These are phyloP conservation scores for Ogataea pignaliae DNA, from an alignment of 805 yeast genomes.

Conservation along the genomic window DNA sequence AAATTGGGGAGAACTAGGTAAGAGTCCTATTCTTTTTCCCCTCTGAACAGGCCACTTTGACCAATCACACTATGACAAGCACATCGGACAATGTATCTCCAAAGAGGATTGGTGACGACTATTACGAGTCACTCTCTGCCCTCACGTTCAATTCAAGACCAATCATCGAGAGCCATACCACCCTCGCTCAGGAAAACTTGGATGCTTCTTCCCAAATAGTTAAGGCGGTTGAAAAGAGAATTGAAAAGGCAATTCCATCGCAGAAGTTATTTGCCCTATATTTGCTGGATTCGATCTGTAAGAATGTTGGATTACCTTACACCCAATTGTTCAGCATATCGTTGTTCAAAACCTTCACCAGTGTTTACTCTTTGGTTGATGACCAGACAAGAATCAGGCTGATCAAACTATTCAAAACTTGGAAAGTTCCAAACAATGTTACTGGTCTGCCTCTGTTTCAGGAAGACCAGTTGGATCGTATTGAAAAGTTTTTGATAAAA, in stretches of 20 bases:
- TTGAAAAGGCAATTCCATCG: constrained; percentile 71
- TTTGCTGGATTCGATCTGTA: constrained; percentile 85
- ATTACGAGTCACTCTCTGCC: constrained; percentile 63
- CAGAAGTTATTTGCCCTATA: constrained; percentile 84
- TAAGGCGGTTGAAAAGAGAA: constrained; percentile 68
- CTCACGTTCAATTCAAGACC: constrained; percentile 88
- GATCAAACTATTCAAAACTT: constrained; percentile 76
- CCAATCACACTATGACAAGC: neutral
- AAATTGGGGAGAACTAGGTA: too few relatives aligned
- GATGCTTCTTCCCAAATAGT: constrained; percentile 74
- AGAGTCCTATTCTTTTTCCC: too few relatives aligned
- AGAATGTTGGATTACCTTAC: constrained; percentile 87
- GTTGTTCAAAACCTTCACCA: constrained; percentile 64
- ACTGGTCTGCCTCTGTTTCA: constrained; percentile 73
- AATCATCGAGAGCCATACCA: constrained; percentile 78
- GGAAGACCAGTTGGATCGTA: constrained; percentile 58
- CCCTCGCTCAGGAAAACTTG: constrained; percentile 80
- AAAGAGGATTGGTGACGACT: constrained; percentile 50
- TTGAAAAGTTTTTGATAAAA: constrained; percentile 67
- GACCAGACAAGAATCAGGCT: constrained; percentile 71
- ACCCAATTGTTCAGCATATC: constrained; percentile 71
- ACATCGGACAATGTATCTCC: constrained; percentile 6
- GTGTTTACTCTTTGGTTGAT: constrained; percentile 73
- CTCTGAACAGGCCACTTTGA: too few relatives aligned
- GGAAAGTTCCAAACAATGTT: constrained; percentile 68